Evolutionary conservation across 2,329 filamentous ascomycete genomes (phyloP), one percentile per base, ranked within the genome.

Genomic region (Fusarium metavorans): DNA sequence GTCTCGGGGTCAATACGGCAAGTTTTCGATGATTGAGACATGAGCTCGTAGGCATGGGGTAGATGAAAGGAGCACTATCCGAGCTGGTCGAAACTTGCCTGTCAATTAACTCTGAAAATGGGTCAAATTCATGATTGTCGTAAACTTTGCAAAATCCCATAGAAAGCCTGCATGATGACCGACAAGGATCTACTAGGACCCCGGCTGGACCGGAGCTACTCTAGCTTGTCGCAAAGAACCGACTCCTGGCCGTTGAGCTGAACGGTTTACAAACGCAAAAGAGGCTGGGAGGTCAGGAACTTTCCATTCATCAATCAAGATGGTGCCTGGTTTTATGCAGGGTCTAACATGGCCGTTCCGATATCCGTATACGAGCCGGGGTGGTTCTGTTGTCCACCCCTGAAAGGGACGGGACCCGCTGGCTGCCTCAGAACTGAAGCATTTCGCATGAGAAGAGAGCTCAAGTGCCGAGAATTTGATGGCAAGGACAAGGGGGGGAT

Each of bases 291-390:
- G 25, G 64, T 67, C 70, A 70, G 66, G 52, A 67, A 64, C 70
- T 71, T 27, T 59, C 60, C 57, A 39, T 54, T 32, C 27, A 52
- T 52, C 27, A 52, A 32, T 65, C 48, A 65, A 65, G 43, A 37
- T 56, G 71, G 61, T 74, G 60, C 50, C 35, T 57, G 30, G 27
- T 32, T 65, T 68, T 56, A 75, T 72, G 72, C 72, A 75, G 65
- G 70, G 65, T 64, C 66, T 75, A 34, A 58, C 41, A 69, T 54
- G 27, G 48, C 18, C 48, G 27, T 20, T 39, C 68, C 45, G 32
- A 75, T 75, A 52, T 54, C 74, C 69, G 72, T 54, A 52, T 52
- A 54, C 48, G 48, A 34, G 27, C 74, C 57, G 59, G 60, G 60
- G 71, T 43, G 57, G 27, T 60, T 48, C 25, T 56, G 50, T 48